phyloP scores from a whole-genome alignment of 139 green algal genomes.

The Closterium sp. region DNA sequence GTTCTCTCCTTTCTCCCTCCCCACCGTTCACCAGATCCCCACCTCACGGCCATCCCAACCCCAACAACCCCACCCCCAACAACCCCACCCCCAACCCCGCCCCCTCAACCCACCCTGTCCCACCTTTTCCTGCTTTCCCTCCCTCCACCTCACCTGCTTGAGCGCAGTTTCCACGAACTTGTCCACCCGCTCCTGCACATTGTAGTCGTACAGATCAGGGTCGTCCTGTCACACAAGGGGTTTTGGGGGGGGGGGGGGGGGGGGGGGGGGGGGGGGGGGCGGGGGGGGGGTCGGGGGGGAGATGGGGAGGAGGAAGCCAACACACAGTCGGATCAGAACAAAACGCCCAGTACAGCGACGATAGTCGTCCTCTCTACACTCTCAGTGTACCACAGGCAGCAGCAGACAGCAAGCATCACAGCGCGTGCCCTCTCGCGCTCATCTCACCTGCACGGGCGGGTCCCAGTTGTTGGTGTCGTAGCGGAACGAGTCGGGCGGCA shows the following conservation, averaged over 20 bases:
- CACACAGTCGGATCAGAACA: too few relatives aligned
- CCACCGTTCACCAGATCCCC: too few relatives aligned
- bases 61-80: too few relatives aligned
- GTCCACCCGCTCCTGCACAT: slow-evolving; percentile 73
- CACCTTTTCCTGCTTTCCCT: neutral
- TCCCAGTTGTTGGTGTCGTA: slow-evolving; percentile 57
- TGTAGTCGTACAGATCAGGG: slow-evolving; percentile 67
- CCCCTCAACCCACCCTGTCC: neutral
- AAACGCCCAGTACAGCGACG: too few relatives aligned
- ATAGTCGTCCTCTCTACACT: too few relatives aligned
- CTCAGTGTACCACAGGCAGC: neutral
- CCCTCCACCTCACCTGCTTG: neutral
- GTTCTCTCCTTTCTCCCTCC: too few relatives aligned
- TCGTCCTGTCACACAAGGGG: slow-evolving; percentile 66
- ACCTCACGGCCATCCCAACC: too few relatives aligned
- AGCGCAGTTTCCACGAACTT: slow-evolving; percentile 64
- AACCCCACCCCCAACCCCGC: neutral
- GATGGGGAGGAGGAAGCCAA: neutral
- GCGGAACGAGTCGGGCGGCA: slow-evolving; percentile 72
- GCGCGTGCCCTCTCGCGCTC: neutral
- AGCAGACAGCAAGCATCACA: neutral
- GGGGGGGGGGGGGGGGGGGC: neutral
- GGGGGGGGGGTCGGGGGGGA: too few relatives aligned
- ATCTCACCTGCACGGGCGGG: slow-evolving; percentile 56
- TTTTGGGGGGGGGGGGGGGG: neutral